Percentiles rank a stretch among this genome's conserved stretches.
These are phyloP conservation scores for Cajanus cajan DNA, from an alignment of 306 rosid genomes.

Conservation along the genomic window DNA sequence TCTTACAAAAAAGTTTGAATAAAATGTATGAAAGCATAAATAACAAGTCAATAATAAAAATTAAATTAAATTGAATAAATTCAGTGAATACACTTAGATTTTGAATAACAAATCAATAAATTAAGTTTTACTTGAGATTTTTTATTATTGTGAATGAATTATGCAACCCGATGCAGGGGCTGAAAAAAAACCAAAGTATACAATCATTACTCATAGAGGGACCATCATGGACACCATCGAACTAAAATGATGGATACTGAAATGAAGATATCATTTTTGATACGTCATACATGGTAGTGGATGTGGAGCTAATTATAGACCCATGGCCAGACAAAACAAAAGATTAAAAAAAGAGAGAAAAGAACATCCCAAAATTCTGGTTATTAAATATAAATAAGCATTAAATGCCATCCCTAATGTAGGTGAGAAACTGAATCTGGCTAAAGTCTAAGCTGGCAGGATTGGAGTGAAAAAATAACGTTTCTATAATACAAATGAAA, in stretches of 20 bases:
- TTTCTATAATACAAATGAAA: neutral
- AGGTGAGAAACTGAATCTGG: slow-evolving; percentile 9
- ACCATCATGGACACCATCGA: slow-evolving; percentile 1
- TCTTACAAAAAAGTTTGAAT: too few relatives aligned
- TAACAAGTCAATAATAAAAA: too few relatives aligned
- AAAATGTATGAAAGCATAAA: too few relatives aligned
- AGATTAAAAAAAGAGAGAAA: neutral
- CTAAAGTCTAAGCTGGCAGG: neutral
- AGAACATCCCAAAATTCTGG: neutral
- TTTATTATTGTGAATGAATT: neutral
- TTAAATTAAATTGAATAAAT: too few relatives aligned
- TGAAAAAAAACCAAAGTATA: slow-evolving; percentile 3
- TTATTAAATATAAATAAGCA: neutral
- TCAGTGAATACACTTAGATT: too few relatives aligned
- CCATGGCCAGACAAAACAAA: slow-evolving; percentile 15
- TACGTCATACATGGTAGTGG: slow-evolving; percentile 27
- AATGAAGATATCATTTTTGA: slow-evolving; percentile 28
- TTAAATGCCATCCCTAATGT: neutral
- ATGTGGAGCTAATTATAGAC: slow-evolving; percentile 29
- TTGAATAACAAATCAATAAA: too few relatives aligned
- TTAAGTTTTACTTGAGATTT: neutral
- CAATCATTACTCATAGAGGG: slow-evolving; percentile 28
- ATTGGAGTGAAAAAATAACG: neutral
- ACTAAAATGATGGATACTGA: slow-evolving; percentile 33
- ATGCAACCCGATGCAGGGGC: neutral